Base-by-base conservation (phyloP, 2,329 filamentous ascomycete species). In the Apiospora kogelbergensis region DNA sequence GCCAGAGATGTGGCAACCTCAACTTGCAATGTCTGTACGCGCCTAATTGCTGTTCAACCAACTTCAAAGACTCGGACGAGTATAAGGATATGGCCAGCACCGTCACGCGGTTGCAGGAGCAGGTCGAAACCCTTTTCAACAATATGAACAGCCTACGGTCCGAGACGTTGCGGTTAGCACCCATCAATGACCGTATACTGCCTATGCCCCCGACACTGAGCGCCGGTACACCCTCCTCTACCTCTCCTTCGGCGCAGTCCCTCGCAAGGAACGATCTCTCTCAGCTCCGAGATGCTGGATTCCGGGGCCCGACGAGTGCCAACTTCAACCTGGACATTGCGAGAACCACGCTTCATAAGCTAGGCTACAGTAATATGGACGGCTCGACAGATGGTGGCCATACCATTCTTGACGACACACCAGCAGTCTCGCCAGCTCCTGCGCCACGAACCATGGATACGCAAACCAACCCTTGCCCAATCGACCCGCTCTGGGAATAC, bases 11-110 rank as follows among this genome's bases (percentile, higher is more conserved):
- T 74, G 88, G 89, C 73, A 90, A 91, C 73, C 88, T 92, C 78
- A 89, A 88, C 73, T 83, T 91, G 22, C 80, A 86, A 71, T 92
- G 90, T 75, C 81, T 90, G 60, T 92, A 92, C 80, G 85, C 89
- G 6, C 86, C 89, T 17, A 90, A 90, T 75, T 90, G 89, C 78
- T 90, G 88, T 77, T 82, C 88, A 71, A 95, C 89, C 83, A 94
- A 89, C 79, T 94, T 97, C 85, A 96, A 95, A 80, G 95, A 98
- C 76, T 94, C 94, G 63, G 93, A 97, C 11, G 95, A 98, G 78
- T 98, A 94, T 84, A 93, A 90, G 76, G 87, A 90, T 45, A 94
- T 98, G 90, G 88, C 89, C 68, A 84, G 86, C 42, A 92, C 96
- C 73, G 89, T 98, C 70, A 83, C 84, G 13, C 86, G 87, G 10